Evolutionary conservation across 2,329 filamentous ascomycete genomes (phyloP), one percentile per base, ranked within the genome.

Genomic region (Berkeleyomyces basicola): DNA sequence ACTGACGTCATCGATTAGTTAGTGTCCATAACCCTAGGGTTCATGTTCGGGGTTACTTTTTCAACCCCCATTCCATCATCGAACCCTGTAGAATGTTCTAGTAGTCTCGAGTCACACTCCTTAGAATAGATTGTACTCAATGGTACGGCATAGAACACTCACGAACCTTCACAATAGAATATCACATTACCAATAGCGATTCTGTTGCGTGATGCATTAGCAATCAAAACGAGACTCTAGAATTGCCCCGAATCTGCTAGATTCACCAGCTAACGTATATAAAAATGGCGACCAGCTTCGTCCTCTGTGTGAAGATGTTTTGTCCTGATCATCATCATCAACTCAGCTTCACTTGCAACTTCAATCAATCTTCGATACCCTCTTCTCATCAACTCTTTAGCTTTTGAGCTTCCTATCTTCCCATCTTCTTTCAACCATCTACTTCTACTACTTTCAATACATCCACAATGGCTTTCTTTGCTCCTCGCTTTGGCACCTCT

Each of bases 401-500:
- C 7, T 61, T 46, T 46, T 39, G 58, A 49, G 33, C 39, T 46
- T 16, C 37, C 42, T 36, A 55, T 39, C 59, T 47, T 49, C 39
- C 47, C 10, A 23, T 31, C 16, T 47, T 14, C 47, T 3, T 33
- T 37, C 53, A 62, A 46, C 33, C 58, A 66, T 64, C 60, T 65
- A 68, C 68, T 51, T 23, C 23, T 23, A 23, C 23, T 23, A 23
- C 23, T 23, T 23, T 23, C 23, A 23, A 23, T 23, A 23, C 66
- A 60, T 65, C 58, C 74, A 83, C 72, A 71, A 84, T 84, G 82
- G 78, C 81, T 67, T 75, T 84, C 75, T 83, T 83, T 75, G 76
- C 79, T 64, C 77, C 77, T 71, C 74, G 74, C 69, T 73, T 78
- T 68, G 76, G 79, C 76, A 67, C 73, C 66, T 74, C 78, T 70